phyloP scores from a whole-genome alignment of 495 filamentous ascomycete genomes.

The Penicillium lagena region DNA sequence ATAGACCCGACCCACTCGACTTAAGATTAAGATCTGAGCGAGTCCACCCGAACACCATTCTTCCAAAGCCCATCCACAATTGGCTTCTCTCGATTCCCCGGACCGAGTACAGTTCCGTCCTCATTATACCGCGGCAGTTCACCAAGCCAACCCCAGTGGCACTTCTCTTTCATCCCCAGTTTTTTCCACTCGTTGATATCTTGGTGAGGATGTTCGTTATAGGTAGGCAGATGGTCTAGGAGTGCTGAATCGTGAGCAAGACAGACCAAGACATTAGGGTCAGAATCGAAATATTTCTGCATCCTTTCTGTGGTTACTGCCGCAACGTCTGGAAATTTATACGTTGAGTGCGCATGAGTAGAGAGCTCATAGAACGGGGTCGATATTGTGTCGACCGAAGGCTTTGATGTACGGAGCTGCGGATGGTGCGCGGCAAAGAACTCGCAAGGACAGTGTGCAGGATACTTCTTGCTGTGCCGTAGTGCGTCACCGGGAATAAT shows the following conservation, averaged over 20 bases:
- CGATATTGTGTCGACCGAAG: too few species aligned
- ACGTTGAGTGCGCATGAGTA: too few species aligned
- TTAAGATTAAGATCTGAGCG: too few species aligned
- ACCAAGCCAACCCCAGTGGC: slow-evolving; percentile 3
- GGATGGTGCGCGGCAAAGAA: slow-evolving; percentile 5
- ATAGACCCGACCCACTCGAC: too few species aligned
- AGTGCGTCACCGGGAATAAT: too few species aligned
- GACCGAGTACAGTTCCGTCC: background rate
- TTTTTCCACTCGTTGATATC: slow-evolving; percentile 4
- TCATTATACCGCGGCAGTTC: background rate
- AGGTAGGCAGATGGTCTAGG: slow-evolving; percentile 1
- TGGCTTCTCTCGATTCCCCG: background rate
- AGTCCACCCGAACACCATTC: background rate
- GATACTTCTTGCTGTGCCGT: too few species aligned
- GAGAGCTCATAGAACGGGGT: too few species aligned
- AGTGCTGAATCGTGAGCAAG: slow-evolving; percentile 3
- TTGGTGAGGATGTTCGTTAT: background rate
- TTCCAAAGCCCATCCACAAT: slow-evolving; percentile 1
- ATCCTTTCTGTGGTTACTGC: too few species aligned
- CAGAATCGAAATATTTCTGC: background rate
- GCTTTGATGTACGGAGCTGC: too few species aligned
- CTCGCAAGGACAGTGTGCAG: too few species aligned
- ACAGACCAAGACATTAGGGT: slow-evolving; percentile 1
- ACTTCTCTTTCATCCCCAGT: background rate
- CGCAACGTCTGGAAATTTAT: too few species aligned